These are phyloP conservation scores for Grigorovia yakushimaensis DNA, from an alignment of 805 yeast genomes.

Conservation along the genomic window DNA sequence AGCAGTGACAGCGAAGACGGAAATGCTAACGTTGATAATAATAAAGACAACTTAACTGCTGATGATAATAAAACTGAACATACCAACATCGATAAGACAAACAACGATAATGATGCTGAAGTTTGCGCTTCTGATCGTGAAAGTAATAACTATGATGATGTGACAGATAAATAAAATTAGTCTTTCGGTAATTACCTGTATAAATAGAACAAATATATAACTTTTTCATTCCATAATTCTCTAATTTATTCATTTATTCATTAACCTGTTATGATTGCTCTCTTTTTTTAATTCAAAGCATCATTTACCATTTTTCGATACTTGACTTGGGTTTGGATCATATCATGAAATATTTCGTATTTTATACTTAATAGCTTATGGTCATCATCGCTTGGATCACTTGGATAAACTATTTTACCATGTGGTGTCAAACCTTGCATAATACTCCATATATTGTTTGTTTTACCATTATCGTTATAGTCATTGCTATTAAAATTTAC, in stretches of 20 bases:
- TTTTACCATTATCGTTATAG: constrained; percentile 23
- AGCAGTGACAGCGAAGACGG: too few species aligned
- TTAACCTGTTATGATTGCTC: background rate
- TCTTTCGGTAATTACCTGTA: too few species aligned
- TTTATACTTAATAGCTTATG: constrained; percentile 64
- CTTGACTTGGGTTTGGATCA: constrained; percentile 69
- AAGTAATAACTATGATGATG: too few species aligned
- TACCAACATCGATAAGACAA: too few species aligned
- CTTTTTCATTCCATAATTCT: background rate
- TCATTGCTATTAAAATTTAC: constrained; percentile 5
- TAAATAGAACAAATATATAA: too few species aligned
- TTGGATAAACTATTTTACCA: constrained; percentile 71
- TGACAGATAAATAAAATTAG: too few species aligned
- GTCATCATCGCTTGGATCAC: constrained; percentile 48
- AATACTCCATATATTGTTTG: constrained; percentile 62
- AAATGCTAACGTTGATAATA: too few species aligned
- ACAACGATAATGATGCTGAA: too few species aligned
- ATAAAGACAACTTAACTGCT: too few species aligned
- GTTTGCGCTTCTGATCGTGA: too few species aligned
- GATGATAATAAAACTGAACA: too few species aligned
- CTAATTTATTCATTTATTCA: background rate
- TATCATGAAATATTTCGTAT: constrained; percentile 79
- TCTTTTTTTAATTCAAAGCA: constrained; percentile 23
- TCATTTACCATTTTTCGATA: constrained; percentile 62
- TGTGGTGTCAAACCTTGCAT: constrained; percentile 80